Conservation (phyloP, 345 rosid species). For the Rhodamnia rubescens region DNA sequence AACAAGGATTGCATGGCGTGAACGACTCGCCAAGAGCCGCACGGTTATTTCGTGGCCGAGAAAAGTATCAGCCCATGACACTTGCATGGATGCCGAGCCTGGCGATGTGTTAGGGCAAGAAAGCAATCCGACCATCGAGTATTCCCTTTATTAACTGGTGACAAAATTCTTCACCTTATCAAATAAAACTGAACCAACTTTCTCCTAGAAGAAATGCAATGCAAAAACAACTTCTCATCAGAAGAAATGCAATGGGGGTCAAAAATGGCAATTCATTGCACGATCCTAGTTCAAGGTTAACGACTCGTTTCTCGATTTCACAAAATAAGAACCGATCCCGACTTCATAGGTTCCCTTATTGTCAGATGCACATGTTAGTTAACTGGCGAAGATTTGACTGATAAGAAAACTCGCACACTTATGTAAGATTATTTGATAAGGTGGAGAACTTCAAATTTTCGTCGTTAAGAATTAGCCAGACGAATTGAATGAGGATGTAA, state of each 20-base stretch:
- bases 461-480: background rate
- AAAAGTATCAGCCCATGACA: too few species aligned
- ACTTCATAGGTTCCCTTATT: background rate
- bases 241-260: background rate
- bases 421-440: too few species aligned
- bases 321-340: background rate
- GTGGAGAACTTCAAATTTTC: too few species aligned
- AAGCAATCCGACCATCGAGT: slow-evolving; percentile 87
- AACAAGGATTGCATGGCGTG: too few species aligned
- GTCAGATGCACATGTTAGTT: fast-evolving
- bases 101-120: slow-evolving; percentile 55
- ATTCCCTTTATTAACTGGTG: slow-evolving; percentile 78
- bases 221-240: too few species aligned
- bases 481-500: background rate
- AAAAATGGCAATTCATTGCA: background rate
- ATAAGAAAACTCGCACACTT: background rate
- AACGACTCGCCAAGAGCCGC: too few species aligned
- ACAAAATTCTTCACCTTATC: background rate
- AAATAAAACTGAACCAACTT: background rate
- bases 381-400: background rate
- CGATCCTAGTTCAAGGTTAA: too few species aligned
- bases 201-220: too few species aligned
- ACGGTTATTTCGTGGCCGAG: too few species aligned
- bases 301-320: background rate
- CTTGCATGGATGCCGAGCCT: too few species aligned